Evolutionary conservation across 257 asterid genomes (phyloP).

Genomic region (Fraxinus americana): DNA sequence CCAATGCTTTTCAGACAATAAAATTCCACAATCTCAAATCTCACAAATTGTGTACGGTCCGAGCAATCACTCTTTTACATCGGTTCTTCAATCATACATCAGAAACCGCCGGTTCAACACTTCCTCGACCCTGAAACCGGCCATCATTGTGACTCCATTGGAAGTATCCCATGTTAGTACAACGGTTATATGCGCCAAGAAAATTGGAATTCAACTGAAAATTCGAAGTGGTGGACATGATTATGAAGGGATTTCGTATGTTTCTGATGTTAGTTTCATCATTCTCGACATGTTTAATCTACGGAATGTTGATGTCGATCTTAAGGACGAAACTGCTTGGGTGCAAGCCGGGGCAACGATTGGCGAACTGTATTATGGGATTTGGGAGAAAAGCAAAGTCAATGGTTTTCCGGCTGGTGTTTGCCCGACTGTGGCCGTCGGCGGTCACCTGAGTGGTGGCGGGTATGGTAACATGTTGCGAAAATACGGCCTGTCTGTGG

Average conservation of each 20-base stretch:
- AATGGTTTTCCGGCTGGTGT: conserved; percentile 56
- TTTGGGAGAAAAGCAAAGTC: conserved; percentile 43
- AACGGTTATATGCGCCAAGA: conserved; percentile 49
- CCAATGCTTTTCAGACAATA: conserved; percentile 30
- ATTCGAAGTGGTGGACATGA: conserved; percentile 75
- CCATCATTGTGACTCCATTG: conserved; percentile 46
- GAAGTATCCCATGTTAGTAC: conserved; percentile 39
- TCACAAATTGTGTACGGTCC: conserved; percentile 40
- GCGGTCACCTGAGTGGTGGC: conserved; percentile 67
- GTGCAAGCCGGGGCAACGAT: conserved; percentile 54
- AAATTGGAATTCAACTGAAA: conserved; percentile 38
- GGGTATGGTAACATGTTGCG: conserved; percentile 61
- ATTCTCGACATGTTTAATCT: conserved; percentile 59
- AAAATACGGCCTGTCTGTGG: conserved; percentile 54
- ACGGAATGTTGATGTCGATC: conserved; percentile 36
- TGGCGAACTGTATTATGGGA: conserved; percentile 59
- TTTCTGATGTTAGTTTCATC: conserved; percentile 36
- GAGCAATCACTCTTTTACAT: conserved; percentile 34
- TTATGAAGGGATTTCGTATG: conserved; percentile 58
- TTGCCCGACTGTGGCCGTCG: conserved; percentile 62
- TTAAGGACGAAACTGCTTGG: conserved; percentile 50
- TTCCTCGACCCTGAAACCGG: conserved; percentile 49
- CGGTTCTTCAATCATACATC: conserved; percentile 40
- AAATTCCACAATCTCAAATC: conserved; percentile 31
- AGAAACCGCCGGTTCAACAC: conserved; percentile 56